phyloP scores from a whole-genome alignment of 805 yeast species.

The Candida maesae region DNA sequence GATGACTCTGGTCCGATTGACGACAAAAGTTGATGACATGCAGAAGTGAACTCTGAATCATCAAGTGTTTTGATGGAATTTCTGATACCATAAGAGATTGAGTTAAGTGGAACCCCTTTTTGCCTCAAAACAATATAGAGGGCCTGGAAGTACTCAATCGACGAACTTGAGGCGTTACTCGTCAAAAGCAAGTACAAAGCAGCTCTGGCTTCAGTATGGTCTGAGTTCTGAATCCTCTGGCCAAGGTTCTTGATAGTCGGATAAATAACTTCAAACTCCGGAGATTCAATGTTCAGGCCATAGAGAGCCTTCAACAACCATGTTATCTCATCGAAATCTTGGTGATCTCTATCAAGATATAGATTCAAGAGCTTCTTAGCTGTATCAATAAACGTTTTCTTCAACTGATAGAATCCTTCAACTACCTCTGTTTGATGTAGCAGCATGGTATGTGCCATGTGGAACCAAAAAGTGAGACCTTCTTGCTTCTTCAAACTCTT shows the following conservation, averaged over 20 bases:
- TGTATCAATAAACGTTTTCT: conserved; percentile 9
- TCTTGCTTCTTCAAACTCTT: conserved; percentile 13
- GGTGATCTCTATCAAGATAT: neutral
- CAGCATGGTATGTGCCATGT: conserved; percentile 18
- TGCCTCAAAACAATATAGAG: conserved; percentile 33
- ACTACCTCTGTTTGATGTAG: neutral
- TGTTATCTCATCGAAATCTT: conserved; percentile 6
- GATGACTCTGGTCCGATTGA: conserved; percentile 20
- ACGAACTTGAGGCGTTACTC: conserved; percentile 17
- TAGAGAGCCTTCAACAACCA: conserved; percentile 34
- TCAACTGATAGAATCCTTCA: conserved; percentile 2
- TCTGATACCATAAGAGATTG: conserved; percentile 23
- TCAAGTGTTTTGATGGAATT: conserved; percentile 10
- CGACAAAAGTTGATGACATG: conserved; percentile 17
- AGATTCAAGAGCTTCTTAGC: conserved; percentile 8
- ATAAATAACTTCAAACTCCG: conserved; percentile 10
- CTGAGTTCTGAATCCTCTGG: conserved; percentile 8
- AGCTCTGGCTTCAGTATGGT: conserved; percentile 17
- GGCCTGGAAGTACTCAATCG: conserved; percentile 30
- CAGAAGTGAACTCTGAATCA: conserved; percentile 7
- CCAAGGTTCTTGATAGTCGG: conserved; percentile 14
- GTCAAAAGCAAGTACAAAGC: conserved; percentile 29
- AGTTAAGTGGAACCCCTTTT: conserved; percentile 13
- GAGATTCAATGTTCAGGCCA: conserved; percentile 11
- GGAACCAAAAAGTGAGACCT: conserved; percentile 9